Evolutionary conservation across 73 alveolate genomes (phyloP), one percentile per base, ranked within the genome.

Genomic region (Blepharisma stoltei): DNA sequence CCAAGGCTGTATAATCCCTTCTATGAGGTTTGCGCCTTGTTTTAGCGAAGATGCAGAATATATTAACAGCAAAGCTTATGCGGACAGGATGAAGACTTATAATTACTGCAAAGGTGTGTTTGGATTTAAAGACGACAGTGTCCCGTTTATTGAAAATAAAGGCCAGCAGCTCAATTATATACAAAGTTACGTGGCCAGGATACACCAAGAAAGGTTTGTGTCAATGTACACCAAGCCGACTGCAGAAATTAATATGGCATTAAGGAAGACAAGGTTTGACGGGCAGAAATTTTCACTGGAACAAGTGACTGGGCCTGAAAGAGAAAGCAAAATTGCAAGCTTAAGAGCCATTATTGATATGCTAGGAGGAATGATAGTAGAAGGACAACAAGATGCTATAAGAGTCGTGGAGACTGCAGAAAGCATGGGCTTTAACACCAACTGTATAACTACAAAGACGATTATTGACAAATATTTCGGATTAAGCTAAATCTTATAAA

Each of bases 401-500:
- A 8, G 14, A 3, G 73, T 60, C 5, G 73, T 32, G 41, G 41
- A 32, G 41, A 32, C 41, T 32, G 41, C 41, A 32, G 41, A 32
- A 32, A 32, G 41, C 41, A 32, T 32, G 41, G 20, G 23, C 68
- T 14, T 70, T 14, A 20, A 50, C n/a, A n/a, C 6, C 32, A 60
- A 9, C 32, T 60, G 23, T n/a, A n/a, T 60, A 2, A 43, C 11
- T 70, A 46, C 80, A 25, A 43, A 70, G 7, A 41, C 50, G 0
- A 18, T 37, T 60, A 67, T 23, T 68, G 37, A 38, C 45, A 55
- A 55, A 55, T 53, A 38, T 68, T 68, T 68, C 47, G 67, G 78
- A 32, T 68, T 68, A 38, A 14, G 78, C 23, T 53, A 32, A 21
- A 14, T 60, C 5, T 20, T 60, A 11, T 45, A 0, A 60, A 21